phyloP scores from a whole-genome alignment of 1,284 basidiomycete genomes.

The Pyrrhoderma noxium region DNA sequence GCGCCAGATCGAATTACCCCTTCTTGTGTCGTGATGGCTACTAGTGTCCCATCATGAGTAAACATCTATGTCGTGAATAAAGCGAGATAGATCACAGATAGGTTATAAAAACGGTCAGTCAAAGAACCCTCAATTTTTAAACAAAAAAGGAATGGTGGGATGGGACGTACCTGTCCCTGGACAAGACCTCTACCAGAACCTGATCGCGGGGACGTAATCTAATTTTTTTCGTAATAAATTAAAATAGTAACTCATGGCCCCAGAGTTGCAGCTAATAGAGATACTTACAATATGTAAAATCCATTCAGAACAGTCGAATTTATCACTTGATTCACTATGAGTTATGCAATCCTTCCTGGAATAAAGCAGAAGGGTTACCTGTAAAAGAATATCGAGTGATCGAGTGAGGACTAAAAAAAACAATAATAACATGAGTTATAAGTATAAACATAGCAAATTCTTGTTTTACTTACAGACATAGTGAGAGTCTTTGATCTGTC shows the following conservation, averaged over 20 bases:
- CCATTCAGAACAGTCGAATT: constrained; percentile 75
- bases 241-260: too few species aligned
- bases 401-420: constrained; percentile 60
- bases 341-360: background rate
- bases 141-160: too few species aligned
- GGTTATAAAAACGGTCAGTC: background rate
- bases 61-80: constrained; percentile 53
- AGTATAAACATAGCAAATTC: background rate
- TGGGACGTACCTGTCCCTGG: constrained; percentile 59
- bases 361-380: constrained; percentile 24
- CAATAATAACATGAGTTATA: constrained; percentile 1
- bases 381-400: constrained; percentile 84
- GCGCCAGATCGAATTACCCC: constrained; percentile 46
- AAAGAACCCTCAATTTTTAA: background rate
- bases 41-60: constrained; percentile 58
- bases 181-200: constrained; percentile 72
- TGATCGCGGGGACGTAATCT: constrained; percentile 57
- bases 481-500: constrained; percentile 39
- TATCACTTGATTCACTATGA: constrained; percentile 39
- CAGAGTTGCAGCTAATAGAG: too few species aligned
- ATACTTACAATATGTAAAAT: constrained; percentile 69
- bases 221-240: constrained; percentile 25
- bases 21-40: constrained; percentile 80
- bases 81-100: too few species aligned
- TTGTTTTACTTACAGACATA: constrained; percentile 55